Evolutionary conservation across 345 rosid species (phyloP).

Genomic region (Salix brachista): DNA sequence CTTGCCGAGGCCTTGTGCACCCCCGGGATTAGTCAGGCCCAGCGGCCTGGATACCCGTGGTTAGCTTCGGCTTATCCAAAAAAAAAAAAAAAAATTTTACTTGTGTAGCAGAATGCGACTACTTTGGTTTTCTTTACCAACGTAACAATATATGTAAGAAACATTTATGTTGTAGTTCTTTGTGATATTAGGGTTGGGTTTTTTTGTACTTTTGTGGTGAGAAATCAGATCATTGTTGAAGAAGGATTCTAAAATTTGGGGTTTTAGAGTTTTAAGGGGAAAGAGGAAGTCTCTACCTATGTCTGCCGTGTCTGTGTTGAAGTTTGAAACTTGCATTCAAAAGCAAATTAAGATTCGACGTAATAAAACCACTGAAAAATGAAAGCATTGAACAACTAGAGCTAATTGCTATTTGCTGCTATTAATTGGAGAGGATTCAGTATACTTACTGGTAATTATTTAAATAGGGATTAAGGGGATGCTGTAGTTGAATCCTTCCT

Average conservation of each 20-base stretch:
- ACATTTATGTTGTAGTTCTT: background rate
- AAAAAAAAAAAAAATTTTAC: no score
- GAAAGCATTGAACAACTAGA: background rate
- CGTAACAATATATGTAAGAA: background rate
- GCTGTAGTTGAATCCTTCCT: background rate
- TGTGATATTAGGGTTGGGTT: background rate
- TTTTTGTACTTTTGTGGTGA: background rate
- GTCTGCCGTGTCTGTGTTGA: background rate
- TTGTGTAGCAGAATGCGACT: background rate
- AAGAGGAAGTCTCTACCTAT: background rate
- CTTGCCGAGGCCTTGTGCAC: no score
- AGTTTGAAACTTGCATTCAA: background rate
- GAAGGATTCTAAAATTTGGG: background rate
- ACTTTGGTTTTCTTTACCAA: background rate
- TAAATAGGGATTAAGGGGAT: background rate
- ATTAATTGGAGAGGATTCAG: background rate
- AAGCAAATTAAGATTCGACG: background rate
- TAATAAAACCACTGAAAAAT: background rate
- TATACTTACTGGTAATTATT: background rate
- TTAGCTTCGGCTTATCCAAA: no score
- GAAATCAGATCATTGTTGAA: background rate
- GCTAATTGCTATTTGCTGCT: background rate
- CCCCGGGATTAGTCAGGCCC: no score
- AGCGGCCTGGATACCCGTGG: no score
- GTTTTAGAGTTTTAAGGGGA: background rate